These are phyloP conservation scores for Colletotrichum tropicale DNA, from an alignment of 2,329 filamentous ascomycete genomes.

Conservation along the genomic window DNA sequence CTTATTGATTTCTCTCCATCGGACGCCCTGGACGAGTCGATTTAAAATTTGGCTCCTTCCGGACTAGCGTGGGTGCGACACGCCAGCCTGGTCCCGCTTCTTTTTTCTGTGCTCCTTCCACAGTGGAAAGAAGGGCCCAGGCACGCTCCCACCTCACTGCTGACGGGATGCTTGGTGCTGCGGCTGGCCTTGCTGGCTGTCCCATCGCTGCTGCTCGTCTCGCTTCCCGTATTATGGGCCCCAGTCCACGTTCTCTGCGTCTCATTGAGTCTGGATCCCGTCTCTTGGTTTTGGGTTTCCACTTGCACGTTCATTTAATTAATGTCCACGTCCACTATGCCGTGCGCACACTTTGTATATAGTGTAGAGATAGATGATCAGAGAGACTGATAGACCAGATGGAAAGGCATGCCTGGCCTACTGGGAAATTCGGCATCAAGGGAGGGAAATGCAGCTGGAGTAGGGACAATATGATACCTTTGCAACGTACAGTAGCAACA, in stretches of 20 bases:
- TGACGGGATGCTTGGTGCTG: background rate
- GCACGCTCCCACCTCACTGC: background rate
- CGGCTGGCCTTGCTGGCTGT: background rate
- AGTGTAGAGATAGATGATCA: background rate
- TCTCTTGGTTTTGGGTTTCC: background rate
- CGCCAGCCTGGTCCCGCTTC: background rate
- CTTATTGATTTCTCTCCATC: background rate
- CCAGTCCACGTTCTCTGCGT: slow-evolving; percentile 3
- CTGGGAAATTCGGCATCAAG: background rate
- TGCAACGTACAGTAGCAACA: background rate
- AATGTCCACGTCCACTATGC: background rate
- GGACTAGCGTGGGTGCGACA: background rate
- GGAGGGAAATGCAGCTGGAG: background rate
- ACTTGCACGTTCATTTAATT: background rate
- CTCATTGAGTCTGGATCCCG: background rate
- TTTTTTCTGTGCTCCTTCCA: background rate
- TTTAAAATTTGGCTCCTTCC: background rate
- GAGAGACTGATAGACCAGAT: background rate
- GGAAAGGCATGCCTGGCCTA: background rate
- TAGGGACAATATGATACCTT: background rate
- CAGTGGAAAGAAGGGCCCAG: background rate
- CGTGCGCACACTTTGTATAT: background rate
- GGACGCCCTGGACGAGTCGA: background rate
- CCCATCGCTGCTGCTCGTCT: background rate
- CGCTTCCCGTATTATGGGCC: background rate